Conservation (phyloP, 352 stramenopile genomes). For the Phytophthora pseudosyringae region DNA sequence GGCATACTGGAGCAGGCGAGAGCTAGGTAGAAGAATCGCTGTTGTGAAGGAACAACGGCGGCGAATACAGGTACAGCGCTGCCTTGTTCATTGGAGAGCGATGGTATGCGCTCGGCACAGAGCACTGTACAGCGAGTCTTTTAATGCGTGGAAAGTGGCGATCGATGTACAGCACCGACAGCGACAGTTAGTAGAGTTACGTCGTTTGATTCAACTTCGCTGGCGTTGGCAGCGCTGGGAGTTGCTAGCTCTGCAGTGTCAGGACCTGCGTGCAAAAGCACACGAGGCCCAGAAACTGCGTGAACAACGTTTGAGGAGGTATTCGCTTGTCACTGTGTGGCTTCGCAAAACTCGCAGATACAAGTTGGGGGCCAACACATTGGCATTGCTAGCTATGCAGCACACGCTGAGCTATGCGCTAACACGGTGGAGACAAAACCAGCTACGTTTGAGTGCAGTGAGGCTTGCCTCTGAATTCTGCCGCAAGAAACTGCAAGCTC, state of each 20-base stretch:
- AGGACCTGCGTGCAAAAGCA: slow-evolving; percentile 8
- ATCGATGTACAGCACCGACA: slow-evolving; percentile 21
- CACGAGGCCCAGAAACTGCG: background rate
- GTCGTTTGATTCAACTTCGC: slow-evolving; percentile 25
- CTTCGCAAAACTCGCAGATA: slow-evolving; percentile 30
- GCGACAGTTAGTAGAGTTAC: slow-evolving; percentile 14
- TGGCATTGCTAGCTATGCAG: slow-evolving; percentile 7
- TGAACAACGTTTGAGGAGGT: slow-evolving; percentile 10
- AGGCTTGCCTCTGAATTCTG: slow-evolving; percentile 11
- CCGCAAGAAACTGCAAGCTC: slow-evolving; percentile 5
- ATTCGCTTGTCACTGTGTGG: slow-evolving; percentile 23
- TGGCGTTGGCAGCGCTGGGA: slow-evolving; percentile 31
- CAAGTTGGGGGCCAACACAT: slow-evolving; percentile 7
- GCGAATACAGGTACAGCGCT: slow-evolving; percentile 5
- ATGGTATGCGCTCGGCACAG: slow-evolving; percentile 4
- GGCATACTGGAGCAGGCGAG: slow-evolving; percentile 31
- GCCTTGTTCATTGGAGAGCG: slow-evolving; percentile 22
- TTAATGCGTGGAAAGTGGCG: slow-evolving; percentile 27
- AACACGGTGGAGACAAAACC: slow-evolving; percentile 23
- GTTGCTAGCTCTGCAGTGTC: background rate
- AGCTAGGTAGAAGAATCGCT: slow-evolving; percentile 19
- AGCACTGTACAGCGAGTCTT: slow-evolving; percentile 12
- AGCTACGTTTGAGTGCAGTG: slow-evolving; percentile 2
- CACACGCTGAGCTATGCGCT: slow-evolving; percentile 9
- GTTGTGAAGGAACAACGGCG: slow-evolving; percentile 10